Evolutionary conservation across 1,284 basidiomycete genomes (phyloP), one percentile per base, ranked within the genome.

Genomic region (Marasmius oreades): DNA sequence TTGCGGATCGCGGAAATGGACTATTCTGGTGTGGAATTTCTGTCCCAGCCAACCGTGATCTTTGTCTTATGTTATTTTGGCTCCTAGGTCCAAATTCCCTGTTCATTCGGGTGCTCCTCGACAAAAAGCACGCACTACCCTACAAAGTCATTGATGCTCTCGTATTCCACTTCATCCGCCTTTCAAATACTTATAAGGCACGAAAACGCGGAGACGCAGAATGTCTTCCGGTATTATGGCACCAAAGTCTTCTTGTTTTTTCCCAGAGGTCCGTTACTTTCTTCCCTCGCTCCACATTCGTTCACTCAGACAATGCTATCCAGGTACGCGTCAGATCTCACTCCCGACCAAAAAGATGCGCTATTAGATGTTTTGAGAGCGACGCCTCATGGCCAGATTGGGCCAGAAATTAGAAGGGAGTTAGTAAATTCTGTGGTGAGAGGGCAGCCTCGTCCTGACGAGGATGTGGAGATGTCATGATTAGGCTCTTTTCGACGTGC

Each of bases 61-160:
- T 33, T 18, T 7, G 16, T 6, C 24, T 18, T 11, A 3, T 18
- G 18, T 33, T 61, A 85, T n/a, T n/a, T n/a, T n/a, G n/a, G n/a
- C n/a, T n/a, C n/a, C n/a, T n/a, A n/a, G 93, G 95, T 11, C 92
- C 97, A 0, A 98, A 95, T 63, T 97, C 94, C 11, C 82, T 99
- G 24, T 98, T 99, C 76, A 98, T 99, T 69, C 92, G 97, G 24
- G 92, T 99, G 12, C 78, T 99, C 20, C 79, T 99, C 52, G 97
- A 99, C 77, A 99, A 99, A 74, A 99, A 99, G 73, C 94, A 97
- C 69, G 94, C 97, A 54, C 77, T 99, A 36, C 97, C 97, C 0
- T 99, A 96, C 80, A 98, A 99, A 76, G 96, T 98, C 23, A 87
- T 99, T 56, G 97, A 99, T 67, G 91, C 93, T 3, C 84, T 99